These are phyloP conservation scores for Vachellia pachyceras DNA, from an alignment of 306 rosid genomes.

Conservation along the genomic window DNA sequence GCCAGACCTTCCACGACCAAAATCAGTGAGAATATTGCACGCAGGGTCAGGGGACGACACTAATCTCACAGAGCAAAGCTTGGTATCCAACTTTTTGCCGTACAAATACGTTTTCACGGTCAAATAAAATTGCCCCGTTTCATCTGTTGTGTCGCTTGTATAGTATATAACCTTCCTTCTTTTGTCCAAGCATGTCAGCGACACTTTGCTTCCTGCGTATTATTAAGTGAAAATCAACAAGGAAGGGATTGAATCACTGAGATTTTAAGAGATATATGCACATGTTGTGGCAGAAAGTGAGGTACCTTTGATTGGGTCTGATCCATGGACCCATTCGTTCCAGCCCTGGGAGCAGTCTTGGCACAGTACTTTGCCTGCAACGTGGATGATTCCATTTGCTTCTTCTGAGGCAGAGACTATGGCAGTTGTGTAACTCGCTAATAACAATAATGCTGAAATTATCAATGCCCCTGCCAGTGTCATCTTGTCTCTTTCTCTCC, in stretches of 20 bases:
- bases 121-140: conserved; percentile 62
- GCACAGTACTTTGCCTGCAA: conserved; percentile 80
- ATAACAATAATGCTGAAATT: conserved; percentile 38
- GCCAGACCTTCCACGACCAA: conserved; percentile 66
- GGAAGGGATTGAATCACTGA: background rate
- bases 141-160: conserved; percentile 75
- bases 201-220: conserved; percentile 57
- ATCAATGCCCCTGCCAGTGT: conserved; percentile 32
- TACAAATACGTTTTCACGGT: conserved; percentile 34
- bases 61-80: conserved; percentile 60
- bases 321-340: conserved; percentile 69
- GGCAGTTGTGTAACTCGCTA: conserved; percentile 47
- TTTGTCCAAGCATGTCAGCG: conserved; percentile 74
- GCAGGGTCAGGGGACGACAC: conserved; percentile 76
- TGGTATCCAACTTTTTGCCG: conserved; percentile 58
- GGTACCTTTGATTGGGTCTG: conserved; percentile 70
- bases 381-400: conserved; percentile 43
- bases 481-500: conserved; percentile 36
- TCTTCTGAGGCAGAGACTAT: conserved; percentile 39
- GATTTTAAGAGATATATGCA: background rate
- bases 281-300: background rate
- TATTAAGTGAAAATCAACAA: background rate
- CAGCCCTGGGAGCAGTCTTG: conserved; percentile 84
- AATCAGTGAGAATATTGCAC: conserved; percentile 74
- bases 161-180: conserved; percentile 65